These are phyloP conservation scores for Penicillium sp. DNA, from an alignment of 2,329 filamentous ascomycete genomes.

Conservation along the genomic window DNA sequence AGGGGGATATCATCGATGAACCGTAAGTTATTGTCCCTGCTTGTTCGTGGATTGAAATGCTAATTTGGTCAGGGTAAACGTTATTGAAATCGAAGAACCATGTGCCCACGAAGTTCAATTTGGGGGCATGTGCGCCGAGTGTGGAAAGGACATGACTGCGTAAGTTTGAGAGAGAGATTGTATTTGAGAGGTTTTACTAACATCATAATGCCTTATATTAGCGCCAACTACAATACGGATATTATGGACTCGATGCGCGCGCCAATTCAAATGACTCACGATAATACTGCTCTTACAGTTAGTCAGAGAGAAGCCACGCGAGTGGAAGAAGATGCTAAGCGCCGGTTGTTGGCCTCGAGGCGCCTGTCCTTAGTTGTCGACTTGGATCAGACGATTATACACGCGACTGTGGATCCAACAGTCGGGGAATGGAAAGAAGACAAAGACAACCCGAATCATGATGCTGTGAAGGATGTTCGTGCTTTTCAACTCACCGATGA, in stretches of 20 bases:
- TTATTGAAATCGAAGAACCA: conserved; percentile 80
- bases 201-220: conserved; percentile 16
- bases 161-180: conserved; percentile 32
- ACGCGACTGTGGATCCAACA: conserved; percentile 94
- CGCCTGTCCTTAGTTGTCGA: conserved; percentile 95
- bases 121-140: conserved; percentile 83
- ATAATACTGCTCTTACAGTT: conserved; percentile 81
- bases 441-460: conserved; percentile 81
- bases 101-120: conserved; percentile 91
- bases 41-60: conserved; percentile 7
- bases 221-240: conserved; percentile 75
- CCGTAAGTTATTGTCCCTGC: conserved; percentile 31
- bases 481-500: conserved; percentile 89
- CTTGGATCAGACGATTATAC: conserved; percentile 96
- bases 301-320: conserved; percentile 75
- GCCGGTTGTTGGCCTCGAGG: conserved; percentile 70
- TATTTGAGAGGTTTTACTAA: background rate
- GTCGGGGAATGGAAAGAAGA: conserved; percentile 94
- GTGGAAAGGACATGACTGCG: conserved; percentile 94
- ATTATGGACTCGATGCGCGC: conserved; percentile 76
- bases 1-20: conserved; percentile 41
- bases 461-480: conserved; percentile 81
- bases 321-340: conserved; percentile 82
- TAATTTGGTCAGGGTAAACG: conserved; percentile 41
- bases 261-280: conserved; percentile 91